Evolutionary conservation across 768 basidiomycete genomes (phyloP).

Genomic region (Pholiota conissans): DNA sequence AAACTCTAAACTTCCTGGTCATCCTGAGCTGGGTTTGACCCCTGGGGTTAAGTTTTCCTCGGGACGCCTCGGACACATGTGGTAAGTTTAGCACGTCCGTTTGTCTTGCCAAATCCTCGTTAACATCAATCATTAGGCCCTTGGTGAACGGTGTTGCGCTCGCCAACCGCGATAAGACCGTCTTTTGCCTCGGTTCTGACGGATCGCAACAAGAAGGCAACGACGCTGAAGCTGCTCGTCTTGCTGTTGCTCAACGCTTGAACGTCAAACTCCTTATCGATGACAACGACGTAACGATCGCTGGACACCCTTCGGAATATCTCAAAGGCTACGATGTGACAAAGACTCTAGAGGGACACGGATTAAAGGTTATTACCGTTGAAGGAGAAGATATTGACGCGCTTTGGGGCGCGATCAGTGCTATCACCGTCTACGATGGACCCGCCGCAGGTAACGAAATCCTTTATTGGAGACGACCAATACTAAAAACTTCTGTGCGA

Average conservation of each 20-base stretch:
- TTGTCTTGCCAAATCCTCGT: neutral
- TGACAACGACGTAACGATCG: constrained; percentile 90
- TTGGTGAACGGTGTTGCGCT: constrained; percentile 83
- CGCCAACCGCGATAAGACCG: constrained; percentile 72
- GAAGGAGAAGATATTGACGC: constrained; percentile 80
- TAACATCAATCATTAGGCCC: constrained; percentile 41
- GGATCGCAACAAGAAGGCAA: constrained; percentile 92
- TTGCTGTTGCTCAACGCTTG: constrained; percentile 80
- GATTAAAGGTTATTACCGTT: constrained; percentile 71
- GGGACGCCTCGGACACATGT: constrained; percentile 90
- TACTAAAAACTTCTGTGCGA: neutral
- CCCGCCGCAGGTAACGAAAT: constrained; percentile 67
- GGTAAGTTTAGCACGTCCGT: constrained; percentile 38
- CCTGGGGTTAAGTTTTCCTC: constrained; percentile 95
- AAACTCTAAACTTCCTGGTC: constrained; percentile 84
- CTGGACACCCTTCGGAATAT: constrained; percentile 88
- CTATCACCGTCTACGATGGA: constrained; percentile 60
- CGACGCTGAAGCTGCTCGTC: constrained; percentile 85
- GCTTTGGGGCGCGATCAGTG: constrained; percentile 67
- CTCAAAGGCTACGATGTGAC: constrained; percentile 73
- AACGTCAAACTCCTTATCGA: constrained; percentile 88
- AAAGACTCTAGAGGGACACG: constrained; percentile 79
- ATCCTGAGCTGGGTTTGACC: constrained; percentile 86
- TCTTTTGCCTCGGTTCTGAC: constrained; percentile 86
- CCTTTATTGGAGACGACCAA: neutral